Base-by-base conservation (phyloP, 176 grass and related monocot genomes). In the Microstegium vimineum region DNA sequence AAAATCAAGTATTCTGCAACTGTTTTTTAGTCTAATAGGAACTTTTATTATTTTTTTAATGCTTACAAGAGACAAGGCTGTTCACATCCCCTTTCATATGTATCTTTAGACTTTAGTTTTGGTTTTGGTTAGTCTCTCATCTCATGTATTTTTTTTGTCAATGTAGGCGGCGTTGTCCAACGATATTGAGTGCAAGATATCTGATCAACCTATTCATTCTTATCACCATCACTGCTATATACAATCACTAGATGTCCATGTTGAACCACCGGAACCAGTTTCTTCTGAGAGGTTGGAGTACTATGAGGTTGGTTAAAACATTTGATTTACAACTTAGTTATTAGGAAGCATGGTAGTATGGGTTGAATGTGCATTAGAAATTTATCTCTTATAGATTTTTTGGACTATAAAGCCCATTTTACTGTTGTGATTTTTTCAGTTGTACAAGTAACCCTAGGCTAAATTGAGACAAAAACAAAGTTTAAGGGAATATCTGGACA, bases 271-370 rank as follows among this genome's bases (percentile, higher is more conserved):
- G 2, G 85, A 90, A 82, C 27, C 68, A 72, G 60, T 57, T 76
- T 84, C 78, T 80, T 86, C 77, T 73, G 76, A 81, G 40, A 87
- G 81, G 27, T 76, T 76, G 76, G 68, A 80, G 60, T 87, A 76
- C 13, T 65, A 84, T 46, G 81, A 91, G 75, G 85, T 86, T 79
- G 47, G 62, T 36, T 33, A 51, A 47, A 34, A 26, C 11, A 47
- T 66, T 15, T 79, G 34, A 51, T 33, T 30, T 79, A 5, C 4
- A 66, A 31, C 59, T 77, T 63, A 42, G 22, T 43, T 64, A 31
- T 43, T 64, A 63, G 40, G 36, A 63, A 65, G 26, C 25, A 65
- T 65, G 7, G 10, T 22, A 63, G 16, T 65, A n/a, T 31, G 76
- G 9, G 23, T 63, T 72, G 20, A 78, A 66, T 66, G 33, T 51